phyloP scores from a whole-genome alignment of 2,329 filamentous ascomycete species.

The Cercospora janseana region DNA sequence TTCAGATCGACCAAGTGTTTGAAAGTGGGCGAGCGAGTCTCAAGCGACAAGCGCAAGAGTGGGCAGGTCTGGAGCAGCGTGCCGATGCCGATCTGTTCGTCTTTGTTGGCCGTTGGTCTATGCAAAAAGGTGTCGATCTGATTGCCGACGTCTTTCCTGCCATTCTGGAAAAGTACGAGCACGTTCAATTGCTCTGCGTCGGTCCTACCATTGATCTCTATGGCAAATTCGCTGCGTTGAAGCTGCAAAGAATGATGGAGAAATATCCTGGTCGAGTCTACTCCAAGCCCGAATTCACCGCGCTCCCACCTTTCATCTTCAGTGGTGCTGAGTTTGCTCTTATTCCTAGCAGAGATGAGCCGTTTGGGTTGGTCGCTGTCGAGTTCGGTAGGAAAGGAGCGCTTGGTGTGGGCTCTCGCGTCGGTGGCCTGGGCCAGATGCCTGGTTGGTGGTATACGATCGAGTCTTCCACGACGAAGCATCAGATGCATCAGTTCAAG shows the following conservation, averaged over 20 bases:
- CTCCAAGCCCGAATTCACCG: constrained; percentile 67
- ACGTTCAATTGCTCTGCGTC: constrained; percentile 61
- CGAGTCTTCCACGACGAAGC: constrained; percentile 62
- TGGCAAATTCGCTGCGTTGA: constrained; percentile 65
- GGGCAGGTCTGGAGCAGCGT: constrained; percentile 62
- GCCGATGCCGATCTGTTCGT: constrained; percentile 64
- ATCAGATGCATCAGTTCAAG: constrained; percentile 65
- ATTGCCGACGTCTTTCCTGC: constrained; percentile 67
- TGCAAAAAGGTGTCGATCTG: constrained; percentile 67
- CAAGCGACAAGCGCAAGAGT: constrained; percentile 63
- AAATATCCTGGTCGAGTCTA: constrained; percentile 64
- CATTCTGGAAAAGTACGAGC: constrained; percentile 59
- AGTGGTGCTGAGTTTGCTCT: constrained; percentile 66
- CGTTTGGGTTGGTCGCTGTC: constrained; percentile 66
- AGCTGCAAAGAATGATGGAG: constrained; percentile 63
- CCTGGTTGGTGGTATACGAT: constrained; percentile 71
- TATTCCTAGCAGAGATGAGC: constrained; percentile 67
- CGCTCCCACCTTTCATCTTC: constrained; percentile 65
- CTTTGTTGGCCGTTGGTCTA: constrained; percentile 67
- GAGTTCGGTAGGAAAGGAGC: constrained; percentile 68
- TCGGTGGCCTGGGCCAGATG: constrained; percentile 68
- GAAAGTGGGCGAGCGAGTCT: constrained; percentile 55
- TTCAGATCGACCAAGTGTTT: constrained; percentile 54
- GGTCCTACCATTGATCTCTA: constrained; percentile 67
- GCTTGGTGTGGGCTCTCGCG: constrained; percentile 63